Evolutionary conservation across 352 stramenopile species (phyloP), one percentile per base, ranked within the genome.

Genomic region (Phytophthora sojae): DNA sequence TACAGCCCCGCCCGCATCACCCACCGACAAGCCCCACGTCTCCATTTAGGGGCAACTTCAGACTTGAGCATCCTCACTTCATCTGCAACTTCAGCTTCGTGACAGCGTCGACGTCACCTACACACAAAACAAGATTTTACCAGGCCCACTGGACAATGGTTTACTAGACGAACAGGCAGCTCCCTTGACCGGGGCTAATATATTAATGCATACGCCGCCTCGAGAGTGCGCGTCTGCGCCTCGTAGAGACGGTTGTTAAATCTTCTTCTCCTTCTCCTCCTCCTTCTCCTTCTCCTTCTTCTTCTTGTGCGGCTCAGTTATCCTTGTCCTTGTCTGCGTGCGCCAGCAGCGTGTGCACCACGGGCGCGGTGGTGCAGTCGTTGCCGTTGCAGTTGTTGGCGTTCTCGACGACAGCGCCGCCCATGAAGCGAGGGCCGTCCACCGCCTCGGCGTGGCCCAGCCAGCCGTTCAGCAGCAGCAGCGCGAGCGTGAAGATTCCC

Each of bases 401-500:
- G 29, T 32, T 71, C 37, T 73, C 58, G 32, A 76, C 64, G 25
- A 76, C 69, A 15, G 58, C 15, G 17, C 69, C 69, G 19, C 69
- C 69, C 30, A 63, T 19, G 47, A 76, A 70, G 58, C 32, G 17
- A 2, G 64, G 69, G 0, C 21, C 53, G 6, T 57, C 44, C 3
- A 50, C 66, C 45, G 71, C 66, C 3, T 42, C 39, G 57, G 61
- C 23, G 32, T 53, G 50, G 44, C 61, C 60, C 19, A 71, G 12
- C 67, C 67, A 76, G 37, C 73, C 53, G 61, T 78, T 82, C 25
- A 84, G 74, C 35, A 76, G 71, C 49, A 76, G 60, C 50, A 84
- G 64, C 53, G 77, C 70, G 66, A 84, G 71, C 21, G 74, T 78
- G 71, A 84, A 84, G 64, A 84, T 69, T 29, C 66, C 74, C 59